These are phyloP conservation scores for Tilletia indica DNA, from an alignment of 1,284 basidiomycete species.

Conservation along the genomic window DNA sequence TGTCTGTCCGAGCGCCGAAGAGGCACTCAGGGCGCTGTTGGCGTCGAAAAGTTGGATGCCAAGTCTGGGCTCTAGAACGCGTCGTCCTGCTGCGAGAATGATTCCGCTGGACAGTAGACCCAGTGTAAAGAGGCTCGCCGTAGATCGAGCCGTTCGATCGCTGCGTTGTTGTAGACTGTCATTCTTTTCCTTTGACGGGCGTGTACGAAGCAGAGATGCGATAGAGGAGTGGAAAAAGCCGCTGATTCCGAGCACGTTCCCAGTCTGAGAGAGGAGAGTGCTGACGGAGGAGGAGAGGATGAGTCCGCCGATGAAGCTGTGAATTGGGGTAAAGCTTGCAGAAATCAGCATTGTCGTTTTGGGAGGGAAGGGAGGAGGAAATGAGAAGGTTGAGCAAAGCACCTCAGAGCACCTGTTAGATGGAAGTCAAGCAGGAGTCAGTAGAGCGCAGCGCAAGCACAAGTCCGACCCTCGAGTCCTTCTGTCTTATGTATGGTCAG, in stretches of 20 bases:
- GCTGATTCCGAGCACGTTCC: slow-evolving; percentile 47
- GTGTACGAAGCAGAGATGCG: neutral
- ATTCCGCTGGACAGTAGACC: slow-evolving; percentile 46
- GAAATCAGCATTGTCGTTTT: neutral
- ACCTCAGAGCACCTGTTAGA: too few relatives aligned
- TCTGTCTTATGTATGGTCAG: too few relatives aligned
- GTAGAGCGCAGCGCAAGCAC: too few relatives aligned
- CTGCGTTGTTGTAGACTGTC: slow-evolving; percentile 18
- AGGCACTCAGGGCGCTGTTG: neutral
- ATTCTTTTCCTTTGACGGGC: neutral
- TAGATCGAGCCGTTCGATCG: slow-evolving; percentile 26
- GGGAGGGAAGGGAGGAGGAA: neutral
- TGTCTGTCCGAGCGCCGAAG: neutral
- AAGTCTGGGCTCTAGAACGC: slow-evolving; percentile 31
- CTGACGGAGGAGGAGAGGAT: slow-evolving; percentile 49
- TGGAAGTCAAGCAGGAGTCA: too few relatives aligned
- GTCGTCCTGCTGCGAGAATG: slow-evolving; percentile 30
- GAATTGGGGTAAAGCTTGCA: slow-evolving; percentile 36
- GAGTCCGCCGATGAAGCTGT: slow-evolving; percentile 48
- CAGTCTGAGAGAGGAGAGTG: slow-evolving; percentile 36
- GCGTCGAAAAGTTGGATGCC: slow-evolving; percentile 42
- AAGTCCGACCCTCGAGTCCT: too few relatives aligned
- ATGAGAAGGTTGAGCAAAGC: too few relatives aligned
- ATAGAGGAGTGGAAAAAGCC: slow-evolving; percentile 48
- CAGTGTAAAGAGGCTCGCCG: slow-evolving; percentile 28